Conservation (phyloP, 495 filamentous ascomycete genomes). For the Penicillium manginii region DNA sequence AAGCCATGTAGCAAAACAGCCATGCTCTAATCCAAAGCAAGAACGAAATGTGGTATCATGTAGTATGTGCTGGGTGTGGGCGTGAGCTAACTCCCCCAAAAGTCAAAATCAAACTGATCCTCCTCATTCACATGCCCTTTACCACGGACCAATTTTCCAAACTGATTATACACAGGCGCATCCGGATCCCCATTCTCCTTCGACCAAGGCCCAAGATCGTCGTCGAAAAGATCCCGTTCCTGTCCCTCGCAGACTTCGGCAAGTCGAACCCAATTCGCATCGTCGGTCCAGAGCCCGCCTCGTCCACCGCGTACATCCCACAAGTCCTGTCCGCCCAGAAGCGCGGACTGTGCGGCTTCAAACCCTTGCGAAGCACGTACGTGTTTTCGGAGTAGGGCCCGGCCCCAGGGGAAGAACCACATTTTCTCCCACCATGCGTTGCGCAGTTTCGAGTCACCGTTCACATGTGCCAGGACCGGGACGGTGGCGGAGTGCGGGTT, state of each 20-base stretch:
- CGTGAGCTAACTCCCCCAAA: not conserved
- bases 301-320: slow-evolving; percentile 59
- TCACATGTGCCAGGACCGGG: slow-evolving; percentile 55
- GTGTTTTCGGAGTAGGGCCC: slow-evolving; percentile 54
- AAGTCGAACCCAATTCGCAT: slow-evolving; percentile 56
- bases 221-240: slow-evolving; percentile 55
- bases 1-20: not conserved
- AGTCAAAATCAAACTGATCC: slow-evolving; percentile 2
- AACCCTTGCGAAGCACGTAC: slow-evolving; percentile 49
- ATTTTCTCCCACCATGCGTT: slow-evolving; percentile 57
- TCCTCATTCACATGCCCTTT: slow-evolving; percentile 28
- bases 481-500: slow-evolving; percentile 54
- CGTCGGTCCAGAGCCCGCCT: slow-evolving; percentile 64
- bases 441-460: slow-evolving; percentile 45
- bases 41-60: slow-evolving; percentile 3
- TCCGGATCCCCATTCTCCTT: slow-evolving; percentile 70
- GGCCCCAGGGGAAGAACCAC: slow-evolving; percentile 60
- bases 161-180: slow-evolving; percentile 54
- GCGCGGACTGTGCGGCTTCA: slow-evolving; percentile 46
- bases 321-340: slow-evolving; percentile 53
- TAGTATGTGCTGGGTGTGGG: not conserved
- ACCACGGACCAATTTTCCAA: slow-evolving; percentile 45
- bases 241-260: slow-evolving; percentile 56
- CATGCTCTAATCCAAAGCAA: slow-evolving; percentile 1
- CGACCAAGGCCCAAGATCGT: slow-evolving; percentile 46